Conservation (phyloP, 805 yeast species). For the Blastobotrys chiropterorum region DNA sequence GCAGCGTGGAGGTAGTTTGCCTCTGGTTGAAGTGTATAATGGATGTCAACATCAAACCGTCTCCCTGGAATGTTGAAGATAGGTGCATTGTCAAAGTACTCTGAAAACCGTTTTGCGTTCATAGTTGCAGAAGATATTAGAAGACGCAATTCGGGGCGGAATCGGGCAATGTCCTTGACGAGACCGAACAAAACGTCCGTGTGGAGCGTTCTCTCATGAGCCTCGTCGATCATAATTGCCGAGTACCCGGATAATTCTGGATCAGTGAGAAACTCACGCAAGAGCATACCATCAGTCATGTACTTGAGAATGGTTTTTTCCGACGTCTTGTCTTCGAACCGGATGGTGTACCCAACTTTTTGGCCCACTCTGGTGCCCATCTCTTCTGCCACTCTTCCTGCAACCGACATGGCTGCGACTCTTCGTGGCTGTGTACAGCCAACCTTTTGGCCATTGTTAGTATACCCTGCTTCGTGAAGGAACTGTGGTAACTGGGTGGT, state of each 20-base stretch:
- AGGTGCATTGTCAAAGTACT: slow-evolving; percentile 86
- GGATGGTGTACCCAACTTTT: slow-evolving; percentile 91
- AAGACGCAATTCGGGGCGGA: slow-evolving; percentile 84
- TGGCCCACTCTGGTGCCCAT: slow-evolving; percentile 90
- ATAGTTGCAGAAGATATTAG: slow-evolving; percentile 97
- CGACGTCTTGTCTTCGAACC: slow-evolving; percentile 87
- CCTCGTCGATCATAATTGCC: slow-evolving; percentile 92
- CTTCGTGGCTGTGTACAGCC: slow-evolving; percentile 98
- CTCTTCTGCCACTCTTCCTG: slow-evolving; percentile 94
- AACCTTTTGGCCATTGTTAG: slow-evolving; percentile 77
- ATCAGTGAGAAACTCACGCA: slow-evolving; percentile 97
- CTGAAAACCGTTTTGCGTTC: slow-evolving; percentile 93
- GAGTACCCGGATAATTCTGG: slow-evolving; percentile 74
- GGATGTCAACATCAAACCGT: slow-evolving; percentile 94
- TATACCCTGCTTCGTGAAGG: slow-evolving; percentile 86
- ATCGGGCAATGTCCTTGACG: slow-evolving; percentile 67
- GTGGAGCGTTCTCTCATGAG: slow-evolving; percentile 94
- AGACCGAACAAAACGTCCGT: slow-evolving; percentile 97
- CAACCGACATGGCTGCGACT: slow-evolving; percentile 98
- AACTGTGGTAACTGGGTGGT: slow-evolving; percentile 98
- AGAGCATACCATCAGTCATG: slow-evolving; percentile 98
- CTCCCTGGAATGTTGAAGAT: slow-evolving; percentile 95
- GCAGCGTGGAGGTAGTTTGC: slow-evolving; percentile 93
- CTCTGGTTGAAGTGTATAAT: slow-evolving; percentile 94
- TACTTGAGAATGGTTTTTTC: slow-evolving; percentile 79